Conservation (phyloP, 106 monocot genomes). For the Acorus calamus region DNA sequence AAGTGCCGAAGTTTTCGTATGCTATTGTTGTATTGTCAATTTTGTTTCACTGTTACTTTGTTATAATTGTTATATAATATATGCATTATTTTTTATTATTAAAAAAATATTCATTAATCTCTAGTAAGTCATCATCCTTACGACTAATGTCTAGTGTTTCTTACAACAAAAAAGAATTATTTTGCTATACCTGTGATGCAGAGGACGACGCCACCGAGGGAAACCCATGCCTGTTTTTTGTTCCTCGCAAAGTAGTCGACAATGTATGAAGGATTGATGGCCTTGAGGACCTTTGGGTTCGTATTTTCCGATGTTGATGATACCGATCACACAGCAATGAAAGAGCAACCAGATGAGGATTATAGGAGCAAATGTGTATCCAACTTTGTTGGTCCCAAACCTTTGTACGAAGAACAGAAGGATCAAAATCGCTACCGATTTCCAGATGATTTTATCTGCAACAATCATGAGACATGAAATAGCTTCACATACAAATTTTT, state of each 20-base stretch:
- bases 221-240: constrained; percentile 8
- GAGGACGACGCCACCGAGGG: constrained; percentile 9
- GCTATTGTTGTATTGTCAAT: no score
- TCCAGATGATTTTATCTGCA: constrained; percentile 1
- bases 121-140: no score
- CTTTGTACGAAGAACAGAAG: constrained; percentile 6
- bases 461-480: no score
- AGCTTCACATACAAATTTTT: no score
- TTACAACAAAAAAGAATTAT: no score
- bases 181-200: constrained; percentile 19
- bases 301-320: constrained; percentile 5
- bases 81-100: no score
- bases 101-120: no score
- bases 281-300: constrained; percentile 5
- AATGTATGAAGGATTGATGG: constrained; percentile 7
- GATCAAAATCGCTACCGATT: constrained; percentile 3
- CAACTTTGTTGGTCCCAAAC: constrained; percentile 10
- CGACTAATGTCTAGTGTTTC: neutral
- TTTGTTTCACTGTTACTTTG: no score
- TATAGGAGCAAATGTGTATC: constrained; percentile 15
- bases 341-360: constrained; percentile 5
- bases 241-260: constrained; percentile 6
- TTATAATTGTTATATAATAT: no score
- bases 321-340: neutral
- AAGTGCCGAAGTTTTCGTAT: no score